Conservation (phyloP, 805 yeast species). For the Pichia deserticola region DNA sequence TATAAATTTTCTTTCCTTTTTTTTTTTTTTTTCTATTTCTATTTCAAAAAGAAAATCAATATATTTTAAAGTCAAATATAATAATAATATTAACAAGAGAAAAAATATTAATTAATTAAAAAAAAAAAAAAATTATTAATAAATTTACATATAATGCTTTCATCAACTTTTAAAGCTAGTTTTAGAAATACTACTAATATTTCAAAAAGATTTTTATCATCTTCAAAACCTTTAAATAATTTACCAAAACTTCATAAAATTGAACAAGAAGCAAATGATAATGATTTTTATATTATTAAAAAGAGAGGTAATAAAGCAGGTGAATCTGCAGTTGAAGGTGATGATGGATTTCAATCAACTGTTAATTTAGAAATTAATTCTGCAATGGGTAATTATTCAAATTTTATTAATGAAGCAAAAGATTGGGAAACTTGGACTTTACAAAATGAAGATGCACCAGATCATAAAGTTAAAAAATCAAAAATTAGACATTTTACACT, state of each 20-base stretch:
- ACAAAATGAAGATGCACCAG: slow-evolving; percentile 30
- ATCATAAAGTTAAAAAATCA: slow-evolving; percentile 29
- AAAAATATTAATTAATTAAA: too few relatives aligned
- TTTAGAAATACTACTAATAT: slow-evolving; percentile 1
- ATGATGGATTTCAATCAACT: slow-evolving; percentile 21
- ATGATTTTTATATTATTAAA: slow-evolving; percentile 25
- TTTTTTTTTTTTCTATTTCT: too few relatives aligned
- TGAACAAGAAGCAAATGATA: slow-evolving; percentile 22
- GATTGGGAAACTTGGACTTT: slow-evolving; percentile 31
- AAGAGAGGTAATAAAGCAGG: slow-evolving; percentile 24
- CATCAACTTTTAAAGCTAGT: slow-evolving; percentile 9
- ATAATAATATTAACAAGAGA: too few relatives aligned
- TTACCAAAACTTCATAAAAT: slow-evolving; percentile 14
- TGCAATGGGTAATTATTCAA: slow-evolving; percentile 35
- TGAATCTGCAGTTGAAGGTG: slow-evolving; percentile 15
- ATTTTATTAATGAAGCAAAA: slow-evolving; percentile 27
- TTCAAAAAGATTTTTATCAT: slow-evolving; percentile 4
- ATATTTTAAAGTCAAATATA: too few relatives aligned
- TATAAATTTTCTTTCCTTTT: too few relatives aligned
- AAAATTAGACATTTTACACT: slow-evolving; percentile 82
- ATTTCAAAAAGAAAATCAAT: too few relatives aligned
- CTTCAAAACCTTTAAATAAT: slow-evolving; percentile 6
- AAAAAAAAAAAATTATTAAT: background rate
- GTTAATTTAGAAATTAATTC: slow-evolving; percentile 29
- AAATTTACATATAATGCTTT: slow-evolving; percentile 7